A percentile compares a stretch with the other conserved stretches of the same genome.
These are phyloP conservation scores for Lactifluus piperatus DNA, from an alignment of 768 basidiomycete genomes.

Conservation along the genomic window DNA sequence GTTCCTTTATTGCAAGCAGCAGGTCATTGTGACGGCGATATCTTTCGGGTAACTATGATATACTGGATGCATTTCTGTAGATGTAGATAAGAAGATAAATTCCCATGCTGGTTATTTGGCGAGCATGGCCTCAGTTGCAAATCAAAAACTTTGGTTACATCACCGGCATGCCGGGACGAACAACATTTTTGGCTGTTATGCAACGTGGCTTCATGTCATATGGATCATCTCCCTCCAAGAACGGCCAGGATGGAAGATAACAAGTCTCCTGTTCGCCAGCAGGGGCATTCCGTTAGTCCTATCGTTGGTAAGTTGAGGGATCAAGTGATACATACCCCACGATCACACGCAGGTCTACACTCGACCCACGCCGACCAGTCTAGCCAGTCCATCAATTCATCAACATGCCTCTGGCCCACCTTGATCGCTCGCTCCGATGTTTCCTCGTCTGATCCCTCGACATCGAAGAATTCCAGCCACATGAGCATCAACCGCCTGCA, in stretches of 20 bases:
- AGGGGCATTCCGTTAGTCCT: background rate
- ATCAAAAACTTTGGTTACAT: no score
- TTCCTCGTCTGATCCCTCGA: slow-evolving; percentile 9
- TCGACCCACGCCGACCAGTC: slow-evolving; percentile 21
- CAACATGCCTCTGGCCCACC: slow-evolving; percentile 1
- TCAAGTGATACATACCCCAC: slow-evolving; percentile 11
- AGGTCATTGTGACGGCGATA: no score
- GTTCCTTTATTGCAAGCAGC: no score
- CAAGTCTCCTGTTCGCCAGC: slow-evolving; percentile 10
- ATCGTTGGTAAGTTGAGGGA: no score
- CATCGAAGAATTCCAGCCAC: slow-evolving; percentile 19
- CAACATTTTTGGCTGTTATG: background rate
- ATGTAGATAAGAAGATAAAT: no score
- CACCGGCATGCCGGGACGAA: no score
- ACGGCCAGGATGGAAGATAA: slow-evolving; percentile 20
- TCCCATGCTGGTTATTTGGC: no score
- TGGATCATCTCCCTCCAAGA: background rate
- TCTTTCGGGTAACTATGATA: no score
- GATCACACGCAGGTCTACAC: slow-evolving; percentile 13
- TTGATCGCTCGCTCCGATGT: background rate
- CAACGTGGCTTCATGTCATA: slow-evolving; percentile 18
- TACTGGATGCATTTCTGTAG: no score
- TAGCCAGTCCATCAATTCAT: slow-evolving; percentile 19
- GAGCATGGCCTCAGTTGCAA: no score
- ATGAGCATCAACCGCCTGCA: slow-evolving; percentile 15